Conservation (phyloP, 2,329 filamentous ascomycete species). For the Ophiostoma sp. region DNA sequence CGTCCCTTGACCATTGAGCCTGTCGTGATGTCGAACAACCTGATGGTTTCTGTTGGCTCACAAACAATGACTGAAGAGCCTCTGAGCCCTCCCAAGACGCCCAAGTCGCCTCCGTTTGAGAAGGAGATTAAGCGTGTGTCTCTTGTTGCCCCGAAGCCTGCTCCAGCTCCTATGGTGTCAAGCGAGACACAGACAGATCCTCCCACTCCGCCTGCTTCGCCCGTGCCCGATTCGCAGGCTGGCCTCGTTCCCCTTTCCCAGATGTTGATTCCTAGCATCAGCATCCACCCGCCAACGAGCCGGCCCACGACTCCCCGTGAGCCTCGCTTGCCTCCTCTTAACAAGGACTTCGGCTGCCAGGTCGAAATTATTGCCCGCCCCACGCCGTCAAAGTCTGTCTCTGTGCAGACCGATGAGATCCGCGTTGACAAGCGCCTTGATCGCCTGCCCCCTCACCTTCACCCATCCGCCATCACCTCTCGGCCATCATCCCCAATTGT, state of each 20-base stretch:
- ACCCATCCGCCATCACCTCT: constrained; percentile 72
- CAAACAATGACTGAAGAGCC: constrained; percentile 66
- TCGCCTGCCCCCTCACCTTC: constrained; percentile 73
- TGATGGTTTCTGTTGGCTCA: constrained; percentile 65
- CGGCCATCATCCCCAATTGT: constrained; percentile 56
- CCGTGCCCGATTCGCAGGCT: constrained; percentile 14
- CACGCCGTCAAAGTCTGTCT: constrained; percentile 54
- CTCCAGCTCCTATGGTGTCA: constrained; percentile 47
- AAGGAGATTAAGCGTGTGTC: constrained; percentile 35
- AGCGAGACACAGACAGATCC: constrained; percentile 63
- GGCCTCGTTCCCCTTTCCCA: constrained; percentile 30
- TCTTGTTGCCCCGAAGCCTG: constrained; percentile 30
- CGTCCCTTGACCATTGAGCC: constrained; percentile 54
- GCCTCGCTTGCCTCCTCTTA: constrained; percentile 74
- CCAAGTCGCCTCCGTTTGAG: constrained; percentile 49
- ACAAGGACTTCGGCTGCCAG: constrained; percentile 81
- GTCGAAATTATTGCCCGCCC: constrained; percentile 59
- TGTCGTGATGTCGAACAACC: constrained; percentile 38
- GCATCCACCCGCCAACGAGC: constrained; percentile 84
- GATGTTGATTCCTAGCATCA: constrained; percentile 76
- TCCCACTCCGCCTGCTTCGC: constrained; percentile 31
- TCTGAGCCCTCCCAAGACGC: constrained; percentile 65
- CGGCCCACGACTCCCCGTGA: constrained; percentile 76
- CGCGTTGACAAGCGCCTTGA: constrained; percentile 75
- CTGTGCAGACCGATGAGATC: constrained; percentile 87